A percentile compares a stretch with the other conserved stretches of the same genome.
Conservation (phyloP, 148 eudicot genomes). For the Cornus florida region DNA sequence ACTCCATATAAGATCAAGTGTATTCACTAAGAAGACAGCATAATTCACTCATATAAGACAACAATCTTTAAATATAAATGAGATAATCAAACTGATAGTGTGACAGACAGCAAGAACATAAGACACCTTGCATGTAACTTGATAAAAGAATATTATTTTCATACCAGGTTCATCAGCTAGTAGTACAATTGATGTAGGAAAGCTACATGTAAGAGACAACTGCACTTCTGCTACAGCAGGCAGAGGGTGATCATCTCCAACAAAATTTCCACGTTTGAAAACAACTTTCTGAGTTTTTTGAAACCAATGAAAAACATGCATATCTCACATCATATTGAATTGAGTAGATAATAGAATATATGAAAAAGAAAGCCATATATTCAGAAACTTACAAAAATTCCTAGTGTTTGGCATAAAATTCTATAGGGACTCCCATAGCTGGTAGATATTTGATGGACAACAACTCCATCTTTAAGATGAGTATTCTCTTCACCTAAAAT, state of each 20-base stretch:
- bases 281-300: conserved; percentile 42
- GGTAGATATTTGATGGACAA: conserved; percentile 38
- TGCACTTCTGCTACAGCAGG: conserved; percentile 69
- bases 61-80: conserved; percentile 6
- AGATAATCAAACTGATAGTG: not conserved
- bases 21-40: conserved; percentile 47
- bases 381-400: conserved; percentile 55
- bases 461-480: conserved; percentile 34
- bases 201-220: conserved; percentile 56
- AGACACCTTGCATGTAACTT: not conserved
- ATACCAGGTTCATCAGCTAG: conserved; percentile 78
- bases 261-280: conserved; percentile 87
- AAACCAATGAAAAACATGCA: not conserved
- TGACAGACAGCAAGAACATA: conserved; percentile 7
- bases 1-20: conserved; percentile 45
- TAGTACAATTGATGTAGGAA: conserved; percentile 66
- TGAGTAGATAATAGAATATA: not conserved
- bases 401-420: conserved; percentile 54
- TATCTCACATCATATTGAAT: not conserved
- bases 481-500: conserved; percentile 37
- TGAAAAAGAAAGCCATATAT: not conserved
- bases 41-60: conserved; percentile 16
- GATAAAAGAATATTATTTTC: conserved; percentile 16
- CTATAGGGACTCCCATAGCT: conserved; percentile 42
- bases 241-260: conserved; percentile 69